Evolutionary conservation across 352 stramenopile species (phyloP).

Genomic region (Globisporangium ultimum): DNA sequence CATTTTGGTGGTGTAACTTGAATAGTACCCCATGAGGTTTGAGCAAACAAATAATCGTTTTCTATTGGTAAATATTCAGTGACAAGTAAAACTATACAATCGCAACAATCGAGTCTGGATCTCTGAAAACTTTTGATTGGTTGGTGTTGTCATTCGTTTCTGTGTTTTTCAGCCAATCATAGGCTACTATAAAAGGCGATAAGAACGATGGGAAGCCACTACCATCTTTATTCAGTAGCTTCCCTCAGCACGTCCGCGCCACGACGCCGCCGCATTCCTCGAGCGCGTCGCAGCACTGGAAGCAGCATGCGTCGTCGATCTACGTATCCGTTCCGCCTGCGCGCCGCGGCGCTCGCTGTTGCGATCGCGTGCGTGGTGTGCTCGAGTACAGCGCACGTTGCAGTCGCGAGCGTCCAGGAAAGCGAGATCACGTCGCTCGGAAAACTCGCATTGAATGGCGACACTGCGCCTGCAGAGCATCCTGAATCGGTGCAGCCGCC

Average conservation of each 20-base stretch:
- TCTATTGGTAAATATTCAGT: no score
- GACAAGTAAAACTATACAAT: neutral
- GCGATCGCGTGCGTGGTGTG: neutral
- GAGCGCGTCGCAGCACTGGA: neutral
- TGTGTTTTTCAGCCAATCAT: neutral
- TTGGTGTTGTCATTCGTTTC: neutral
- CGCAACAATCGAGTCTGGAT: neutral
- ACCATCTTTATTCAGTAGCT: neutral
- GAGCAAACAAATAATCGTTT: no score
- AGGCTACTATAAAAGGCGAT: neutral
- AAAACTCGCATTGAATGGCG: constrained; percentile 1
- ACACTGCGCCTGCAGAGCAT: neutral
- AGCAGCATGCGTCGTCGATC: neutral
- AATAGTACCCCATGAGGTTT: no score
- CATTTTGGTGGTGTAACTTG: no score
- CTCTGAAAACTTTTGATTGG: neutral
- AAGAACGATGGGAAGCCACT: neutral
- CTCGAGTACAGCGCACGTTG: neutral
- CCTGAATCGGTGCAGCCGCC: neutral
- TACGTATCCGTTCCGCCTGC: neutral
- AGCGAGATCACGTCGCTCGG: constrained; percentile 9
- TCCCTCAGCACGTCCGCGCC: neutral
- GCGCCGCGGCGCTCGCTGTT: neutral
- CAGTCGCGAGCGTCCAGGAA: neutral
- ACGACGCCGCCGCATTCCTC: neutral